Percentiles rank a stretch among this genome's conserved stretches.
These are phyloP conservation scores for Pichia exigua DNA, from an alignment of 805 yeast species.

Conservation along the genomic window DNA sequence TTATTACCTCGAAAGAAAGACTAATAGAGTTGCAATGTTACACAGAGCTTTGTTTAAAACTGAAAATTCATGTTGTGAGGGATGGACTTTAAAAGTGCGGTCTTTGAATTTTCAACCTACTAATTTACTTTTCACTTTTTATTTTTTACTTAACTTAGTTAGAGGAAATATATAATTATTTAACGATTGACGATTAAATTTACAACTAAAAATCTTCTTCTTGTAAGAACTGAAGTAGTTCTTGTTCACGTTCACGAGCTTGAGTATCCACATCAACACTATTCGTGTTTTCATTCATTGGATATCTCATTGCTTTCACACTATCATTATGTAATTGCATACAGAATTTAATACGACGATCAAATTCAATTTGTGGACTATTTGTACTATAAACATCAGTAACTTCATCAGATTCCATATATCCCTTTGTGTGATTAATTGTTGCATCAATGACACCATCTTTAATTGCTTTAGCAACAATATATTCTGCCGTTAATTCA, in stretches of 20 bases:
- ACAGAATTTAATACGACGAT: conserved; percentile 90
- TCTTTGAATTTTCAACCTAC: background rate
- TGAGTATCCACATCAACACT: conserved; percentile 46
- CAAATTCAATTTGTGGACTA: conserved; percentile 80
- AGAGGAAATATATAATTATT: too few species aligned
- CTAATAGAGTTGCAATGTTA: too few species aligned
- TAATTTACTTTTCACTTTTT: background rate
- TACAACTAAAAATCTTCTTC: conserved; percentile 39
- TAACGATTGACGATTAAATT: conserved; percentile 4
- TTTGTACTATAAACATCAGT: conserved; percentile 80
- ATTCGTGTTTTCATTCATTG: conserved; percentile 45
- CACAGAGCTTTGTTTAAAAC: too few species aligned
- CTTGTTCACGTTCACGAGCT: conserved; percentile 48
- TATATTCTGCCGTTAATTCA: conserved; percentile 94
- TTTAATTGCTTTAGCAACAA: conserved; percentile 91
- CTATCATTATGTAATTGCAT: conserved; percentile 84
- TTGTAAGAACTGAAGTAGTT: conserved; percentile 30
- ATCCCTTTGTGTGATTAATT: conserved; percentile 85
- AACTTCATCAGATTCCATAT: conserved; percentile 82
- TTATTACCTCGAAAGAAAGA: too few species aligned
- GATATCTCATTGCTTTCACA: conserved; percentile 93
- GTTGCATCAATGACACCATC: conserved; percentile 97
- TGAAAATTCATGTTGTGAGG: background rate
- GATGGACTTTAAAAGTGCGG: background rate
- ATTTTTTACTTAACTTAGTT: background rate